Percentiles rank a stretch among this genome's conserved stretches.
Conservation (phyloP, 768 basidiomycete species). For the Daedalea quercina region DNA sequence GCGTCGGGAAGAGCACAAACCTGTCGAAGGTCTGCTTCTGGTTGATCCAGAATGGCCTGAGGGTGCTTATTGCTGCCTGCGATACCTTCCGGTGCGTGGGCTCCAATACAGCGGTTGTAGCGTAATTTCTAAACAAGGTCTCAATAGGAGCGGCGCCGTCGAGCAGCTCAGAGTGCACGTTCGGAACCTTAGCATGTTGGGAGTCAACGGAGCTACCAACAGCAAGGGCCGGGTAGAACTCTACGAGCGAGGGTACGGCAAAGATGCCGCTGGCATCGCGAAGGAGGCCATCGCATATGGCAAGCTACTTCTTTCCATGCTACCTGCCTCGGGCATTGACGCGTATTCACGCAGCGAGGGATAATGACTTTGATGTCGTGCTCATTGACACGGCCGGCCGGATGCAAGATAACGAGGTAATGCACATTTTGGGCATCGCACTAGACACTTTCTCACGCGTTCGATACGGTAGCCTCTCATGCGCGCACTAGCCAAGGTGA, state of each 20-base stretch:
- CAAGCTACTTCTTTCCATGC: slow-evolving; percentile 25
- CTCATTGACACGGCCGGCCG: slow-evolving; percentile 96
- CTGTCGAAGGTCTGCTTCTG: slow-evolving; percentile 98
- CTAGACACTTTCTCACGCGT: too few relatives aligned
- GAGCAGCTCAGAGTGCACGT: slow-evolving; percentile 98
- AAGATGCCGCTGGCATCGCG: slow-evolving; percentile 98
- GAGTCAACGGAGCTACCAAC: slow-evolving; percentile 54
- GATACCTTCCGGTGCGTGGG: slow-evolving; percentile 82
- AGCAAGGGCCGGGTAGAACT: slow-evolving; percentile 82
- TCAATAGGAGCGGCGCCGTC: slow-evolving; percentile 82
- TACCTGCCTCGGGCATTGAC: not conserved
- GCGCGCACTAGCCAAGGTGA: slow-evolving; percentile 93
- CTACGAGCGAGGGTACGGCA: slow-evolving; percentile 95
- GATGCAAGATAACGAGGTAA: slow-evolving; percentile 98
- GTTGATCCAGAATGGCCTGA: slow-evolving; percentile 91
- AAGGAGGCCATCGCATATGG: slow-evolving; percentile 92
- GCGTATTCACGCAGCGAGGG: slow-evolving; percentile 50
- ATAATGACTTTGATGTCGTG: slow-evolving; percentile 92
- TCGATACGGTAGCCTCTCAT: slow-evolving; percentile 66
- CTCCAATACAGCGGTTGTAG: not conserved
- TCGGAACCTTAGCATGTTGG: slow-evolving; percentile 84
- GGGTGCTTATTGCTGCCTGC: slow-evolving; percentile 95
- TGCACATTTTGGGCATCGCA: too few relatives aligned
- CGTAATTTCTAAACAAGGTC: not conserved
- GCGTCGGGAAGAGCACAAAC: slow-evolving; percentile 98